Base-by-base conservation (phyloP, 805 yeast species). In the Ogataea populi-albae region DNA sequence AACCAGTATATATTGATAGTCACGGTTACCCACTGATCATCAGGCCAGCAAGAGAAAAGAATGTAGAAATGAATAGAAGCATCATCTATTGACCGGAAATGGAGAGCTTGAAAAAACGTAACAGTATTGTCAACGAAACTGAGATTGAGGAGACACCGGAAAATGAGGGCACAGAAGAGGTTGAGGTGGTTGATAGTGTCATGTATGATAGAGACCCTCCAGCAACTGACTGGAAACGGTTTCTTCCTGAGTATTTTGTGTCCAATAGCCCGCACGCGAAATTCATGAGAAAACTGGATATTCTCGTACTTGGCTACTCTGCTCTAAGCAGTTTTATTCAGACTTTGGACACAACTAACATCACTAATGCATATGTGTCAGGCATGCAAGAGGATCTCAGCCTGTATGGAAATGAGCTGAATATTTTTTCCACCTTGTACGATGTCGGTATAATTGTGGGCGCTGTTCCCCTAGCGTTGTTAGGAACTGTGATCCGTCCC, bases 251-350 rank as follows among this genome's bases (percentile, higher is more conserved):
- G 24, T 32, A 37, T 17, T 32, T 32, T 19, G 21, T 28, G 7
- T 37, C 36, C 20, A 32, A 32, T 19, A 37, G 40, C 24, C 33
- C 21, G 21, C 40, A 37, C 22, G 40, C 40, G 28, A 61, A 54
- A 17, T 55, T 77, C 26, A 51, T 76, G 17, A 57, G 65, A 41
- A 79, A 79, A 50, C 54, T 79, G 23, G 86, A 79, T 49, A 44
- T 73, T 9, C 53, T 75, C 26, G 57, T 81, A 28, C 66, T 77
- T 15, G 59, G 67, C 26, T 69, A 65, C 40, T 58, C 55, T n/a
- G 66, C 72, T 46, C 46, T 67, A 14, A 75, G 77, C 1, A 79
- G 79, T 55, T 81, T 84, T 79, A 76, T 80, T 35, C 79, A 79
- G 50, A 72, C 76, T 32, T 62, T 81, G 27, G 87, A 81, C 53